Conservation (phyloP, 805 yeast genomes). For the Candida manassasensis region DNA sequence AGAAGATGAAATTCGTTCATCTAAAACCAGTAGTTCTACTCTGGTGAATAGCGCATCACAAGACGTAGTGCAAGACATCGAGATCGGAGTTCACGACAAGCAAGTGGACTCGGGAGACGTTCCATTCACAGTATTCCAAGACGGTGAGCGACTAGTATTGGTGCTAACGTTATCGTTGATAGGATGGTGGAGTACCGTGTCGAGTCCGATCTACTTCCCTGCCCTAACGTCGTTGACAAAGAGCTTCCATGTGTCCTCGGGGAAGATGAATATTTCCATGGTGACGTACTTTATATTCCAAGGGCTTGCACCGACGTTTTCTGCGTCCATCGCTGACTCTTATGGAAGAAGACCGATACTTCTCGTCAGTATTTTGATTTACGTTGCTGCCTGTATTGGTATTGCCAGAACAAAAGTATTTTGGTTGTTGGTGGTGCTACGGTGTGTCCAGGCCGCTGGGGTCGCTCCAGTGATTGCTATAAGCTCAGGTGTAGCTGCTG, state of each 20-base stretch:
- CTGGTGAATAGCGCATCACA: too few relatives aligned
- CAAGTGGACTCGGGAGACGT: slow-evolving; percentile 3
- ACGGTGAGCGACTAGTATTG: slow-evolving; percentile 37
- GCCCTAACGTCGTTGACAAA: slow-evolving; percentile 56
- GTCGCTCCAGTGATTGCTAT: slow-evolving; percentile 74
- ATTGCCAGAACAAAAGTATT: slow-evolving; percentile 55
- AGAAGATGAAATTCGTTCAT: too few relatives aligned
- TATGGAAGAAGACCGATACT: slow-evolving; percentile 71
- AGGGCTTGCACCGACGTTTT: slow-evolving; percentile 68
- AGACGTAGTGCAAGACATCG: too few relatives aligned
- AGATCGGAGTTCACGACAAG: too few relatives aligned
- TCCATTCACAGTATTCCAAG: slow-evolving; percentile 43
- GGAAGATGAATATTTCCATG: slow-evolving; percentile 62
- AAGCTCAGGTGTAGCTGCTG: slow-evolving; percentile 68
- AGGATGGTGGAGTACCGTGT: slow-evolving; percentile 65
- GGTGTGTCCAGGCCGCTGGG: slow-evolving; percentile 76
- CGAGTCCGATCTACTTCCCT: slow-evolving; percentile 79
- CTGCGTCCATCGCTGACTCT: slow-evolving; percentile 64
- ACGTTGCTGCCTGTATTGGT: slow-evolving; percentile 59
- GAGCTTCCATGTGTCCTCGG: slow-evolving; percentile 52
- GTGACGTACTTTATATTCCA: slow-evolving; percentile 74
- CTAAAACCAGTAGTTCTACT: too few relatives aligned
- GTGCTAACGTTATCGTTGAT: slow-evolving; percentile 38
- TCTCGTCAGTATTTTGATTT: slow-evolving; percentile 49
- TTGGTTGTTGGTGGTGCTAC: slow-evolving; percentile 57